phyloP scores from a whole-genome alignment of 768 basidiomycete species.

The Dendrothele bispora region DNA sequence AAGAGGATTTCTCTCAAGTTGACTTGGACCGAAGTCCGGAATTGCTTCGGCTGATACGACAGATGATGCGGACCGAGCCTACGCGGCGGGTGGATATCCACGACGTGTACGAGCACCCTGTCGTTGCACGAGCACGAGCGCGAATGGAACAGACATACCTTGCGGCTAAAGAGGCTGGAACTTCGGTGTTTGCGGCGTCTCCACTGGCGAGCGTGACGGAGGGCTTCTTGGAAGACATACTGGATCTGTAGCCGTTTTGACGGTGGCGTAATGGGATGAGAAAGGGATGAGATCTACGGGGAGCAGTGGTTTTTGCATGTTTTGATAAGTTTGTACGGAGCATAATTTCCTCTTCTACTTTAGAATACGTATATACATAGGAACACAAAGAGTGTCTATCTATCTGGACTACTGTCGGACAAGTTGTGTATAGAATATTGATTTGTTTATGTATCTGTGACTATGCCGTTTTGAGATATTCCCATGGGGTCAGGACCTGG shows the following conservation, averaged over 20 bases:
- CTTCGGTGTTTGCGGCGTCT: conserved; percentile 53
- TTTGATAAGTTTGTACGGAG: too few relatives aligned
- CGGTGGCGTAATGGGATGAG: conserved; percentile 39
- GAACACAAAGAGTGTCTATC: too few relatives aligned
- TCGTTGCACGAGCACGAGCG: conserved; percentile 61
- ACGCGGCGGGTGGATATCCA: conserved; percentile 54
- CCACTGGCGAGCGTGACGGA: conserved; percentile 58
- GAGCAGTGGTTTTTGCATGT: too few relatives aligned
- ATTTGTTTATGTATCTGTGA: too few relatives aligned
- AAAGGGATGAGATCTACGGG: too few relatives aligned
- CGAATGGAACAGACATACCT: conserved; percentile 58
- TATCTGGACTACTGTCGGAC: too few relatives aligned
- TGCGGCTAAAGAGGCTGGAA: conserved; percentile 32
- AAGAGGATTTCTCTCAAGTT: conserved; percentile 88
- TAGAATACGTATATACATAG: background rate
- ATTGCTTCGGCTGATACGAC: conserved; percentile 64
- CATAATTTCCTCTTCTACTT: too few relatives aligned
- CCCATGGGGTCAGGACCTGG: conserved; percentile 23
- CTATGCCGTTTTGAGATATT: too few relatives aligned
- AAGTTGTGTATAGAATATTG: background rate
- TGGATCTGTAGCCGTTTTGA: conserved; percentile 31
- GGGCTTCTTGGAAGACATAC: conserved; percentile 67
- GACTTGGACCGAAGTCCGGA: conserved; percentile 66
- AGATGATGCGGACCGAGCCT: conserved; percentile 80
- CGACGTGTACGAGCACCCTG: conserved; percentile 58